Evolutionary conservation across 495 filamentous ascomycete genomes (phyloP), one percentile per base, ranked within the genome.

Genomic region (Parathielavia appendiculata): DNA sequence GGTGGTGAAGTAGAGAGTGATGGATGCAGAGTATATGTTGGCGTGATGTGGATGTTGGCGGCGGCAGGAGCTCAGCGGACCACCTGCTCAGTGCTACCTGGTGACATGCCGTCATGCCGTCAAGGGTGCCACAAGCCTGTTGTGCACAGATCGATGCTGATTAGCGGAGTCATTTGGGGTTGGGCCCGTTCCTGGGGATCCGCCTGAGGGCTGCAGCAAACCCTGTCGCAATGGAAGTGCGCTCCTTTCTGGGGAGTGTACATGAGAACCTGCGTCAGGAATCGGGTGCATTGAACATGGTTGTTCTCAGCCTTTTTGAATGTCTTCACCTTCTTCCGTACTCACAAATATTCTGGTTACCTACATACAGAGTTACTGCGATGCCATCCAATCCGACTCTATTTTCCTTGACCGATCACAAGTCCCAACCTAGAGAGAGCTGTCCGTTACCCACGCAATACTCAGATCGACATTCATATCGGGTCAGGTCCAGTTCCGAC

Each of bases 181-280:
- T 10, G 17, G 20, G 3, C 20, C 57, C 44, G 59, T 61, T 56
- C 59, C 59, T 61, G 59, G 35, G 44, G 45, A 44, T 46, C 41
- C 43, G 57, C 54, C 32, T 19, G 43, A 22, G 47, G 43, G 57
- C 43, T 54, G 48, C 48, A 20, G 16, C 20, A 30, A 38, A 22
- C 48, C 2, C 4, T 17, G 39, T 19, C n/a, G 17, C 20, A 35
- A 17, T 34, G 32, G 9, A 30, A 13, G 3, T 48, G 5, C 14
- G 16, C 4, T 30, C 23, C 22, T 16, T 5, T 30, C 8, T n/a
- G 5, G 45, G 23, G 23, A 12, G 23, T 8, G 8, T 8, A 2
- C 8, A 6, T 45, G 10, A 30, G 26, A 30, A 6, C 26, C 26
- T 6, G 26, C 26, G 26, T n/a, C n/a, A n/a, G n/a, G n/a, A n/a